Conservation (phyloP, 2,329 filamentous ascomycete genomes). For the Fusarium begoniae region DNA sequence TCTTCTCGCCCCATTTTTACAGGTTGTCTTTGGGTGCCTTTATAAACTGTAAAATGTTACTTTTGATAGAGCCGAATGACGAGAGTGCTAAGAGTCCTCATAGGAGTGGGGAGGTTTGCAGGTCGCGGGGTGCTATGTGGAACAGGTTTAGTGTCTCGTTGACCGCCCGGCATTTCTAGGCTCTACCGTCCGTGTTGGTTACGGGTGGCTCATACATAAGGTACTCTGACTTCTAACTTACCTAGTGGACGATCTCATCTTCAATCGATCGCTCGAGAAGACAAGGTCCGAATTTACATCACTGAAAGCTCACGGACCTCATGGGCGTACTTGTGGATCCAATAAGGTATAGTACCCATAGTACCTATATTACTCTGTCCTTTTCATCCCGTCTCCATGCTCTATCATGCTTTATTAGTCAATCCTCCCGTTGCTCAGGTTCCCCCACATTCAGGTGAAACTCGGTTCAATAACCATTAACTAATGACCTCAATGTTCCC, state of each 20-base stretch:
- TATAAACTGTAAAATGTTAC: slow-evolving; percentile 2
- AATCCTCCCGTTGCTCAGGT: not conserved
- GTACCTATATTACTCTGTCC: not conserved
- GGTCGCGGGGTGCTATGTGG: slow-evolving; percentile 42
- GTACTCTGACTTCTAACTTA: not conserved
- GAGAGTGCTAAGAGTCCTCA: slow-evolving; percentile 33
- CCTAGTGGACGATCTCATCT: not conserved
- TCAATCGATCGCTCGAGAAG: not conserved
- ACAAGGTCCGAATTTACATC: not conserved
- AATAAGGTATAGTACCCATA: not conserved
- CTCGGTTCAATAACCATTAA: not conserved
- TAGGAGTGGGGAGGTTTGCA: slow-evolving; percentile 38
- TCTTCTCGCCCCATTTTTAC: slow-evolving; percentile 77
- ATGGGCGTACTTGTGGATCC: not conserved
- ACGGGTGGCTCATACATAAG: not conserved
- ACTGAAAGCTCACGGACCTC: not conserved
- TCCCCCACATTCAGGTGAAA: slow-evolving; percentile 1
- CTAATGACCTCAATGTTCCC: slow-evolving; percentile 4
- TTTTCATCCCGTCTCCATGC: not conserved
- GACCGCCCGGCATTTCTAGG: slow-evolving; percentile 49
- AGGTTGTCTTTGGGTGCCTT: not conserved
- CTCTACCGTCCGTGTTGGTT: not conserved
- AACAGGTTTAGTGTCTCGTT: slow-evolving; percentile 38
- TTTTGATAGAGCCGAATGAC: slow-evolving; percentile 22
- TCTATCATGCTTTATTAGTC: not conserved